These are phyloP conservation scores for Cardamine occulta DNA, from an alignment of 345 rosid genomes.

Conservation along the genomic window DNA sequence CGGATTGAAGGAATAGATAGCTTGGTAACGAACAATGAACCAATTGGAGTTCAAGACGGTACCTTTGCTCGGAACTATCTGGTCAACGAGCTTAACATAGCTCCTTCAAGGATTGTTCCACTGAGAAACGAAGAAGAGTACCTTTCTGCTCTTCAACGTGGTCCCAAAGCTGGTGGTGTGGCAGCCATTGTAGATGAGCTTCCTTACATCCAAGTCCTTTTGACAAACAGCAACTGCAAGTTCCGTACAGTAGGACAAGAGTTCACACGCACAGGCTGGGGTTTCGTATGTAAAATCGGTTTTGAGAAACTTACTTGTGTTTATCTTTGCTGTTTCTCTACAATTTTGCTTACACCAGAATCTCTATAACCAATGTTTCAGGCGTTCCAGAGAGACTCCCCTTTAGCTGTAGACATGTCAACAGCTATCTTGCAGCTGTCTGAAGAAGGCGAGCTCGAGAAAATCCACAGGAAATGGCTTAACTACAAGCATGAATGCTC, in stretches of 20 bases:
- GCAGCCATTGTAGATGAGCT: slow-evolving; percentile 96
- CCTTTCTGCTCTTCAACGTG: slow-evolving; percentile 55
- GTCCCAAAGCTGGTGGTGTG: slow-evolving; percentile 79
- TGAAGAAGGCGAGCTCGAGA: slow-evolving; percentile 88
- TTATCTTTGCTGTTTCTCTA: neutral
- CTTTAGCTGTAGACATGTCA: slow-evolving; percentile 87
- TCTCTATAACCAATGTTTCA: slow-evolving; percentile 38
- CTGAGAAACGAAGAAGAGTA: slow-evolving; percentile 64
- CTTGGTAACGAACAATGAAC: slow-evolving; percentile 67
- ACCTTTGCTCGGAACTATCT: slow-evolving; percentile 88
- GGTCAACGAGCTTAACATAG: slow-evolving; percentile 81
- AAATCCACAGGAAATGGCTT: slow-evolving; percentile 86
- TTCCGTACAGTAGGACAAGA: slow-evolving; percentile 93
- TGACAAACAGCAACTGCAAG: slow-evolving; percentile 64
- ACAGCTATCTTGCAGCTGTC: slow-evolving; percentile 90
- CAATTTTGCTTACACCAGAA: slow-evolving; percentile 11
- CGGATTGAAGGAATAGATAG: slow-evolving; percentile 82
- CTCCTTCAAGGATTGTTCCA: slow-evolving; percentile 61
- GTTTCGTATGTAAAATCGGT: slow-evolving; percentile 71
- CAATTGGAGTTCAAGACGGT: slow-evolving; percentile 91
- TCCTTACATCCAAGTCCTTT: slow-evolving; percentile 82
- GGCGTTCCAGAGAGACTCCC: slow-evolving; percentile 97
- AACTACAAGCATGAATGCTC: slow-evolving; percentile 56
- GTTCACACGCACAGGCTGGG: slow-evolving; percentile 98
- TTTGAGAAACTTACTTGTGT: neutral